These are phyloP conservation scores for Dictyostelium firmibasis DNA, from an alignment of 78 protist species.

Conservation along the genomic window DNA sequence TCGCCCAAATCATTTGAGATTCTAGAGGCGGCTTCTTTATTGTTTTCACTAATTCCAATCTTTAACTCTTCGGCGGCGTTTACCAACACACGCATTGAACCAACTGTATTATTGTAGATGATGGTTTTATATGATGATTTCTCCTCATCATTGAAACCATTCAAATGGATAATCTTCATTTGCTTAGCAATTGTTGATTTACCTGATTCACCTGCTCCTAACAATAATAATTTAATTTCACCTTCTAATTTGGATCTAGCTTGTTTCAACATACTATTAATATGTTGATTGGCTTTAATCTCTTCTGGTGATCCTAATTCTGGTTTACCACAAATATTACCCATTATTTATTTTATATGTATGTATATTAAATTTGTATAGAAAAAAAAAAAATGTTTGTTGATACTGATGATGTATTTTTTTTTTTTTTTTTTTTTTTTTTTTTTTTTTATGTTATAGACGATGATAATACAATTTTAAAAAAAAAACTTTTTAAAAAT, in stretches of 20 bases:
- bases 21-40: slow-evolving; percentile 77
- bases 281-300: slow-evolving; percentile 68
- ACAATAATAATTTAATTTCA: slow-evolving; percentile 66
- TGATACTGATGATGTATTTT: neutral
- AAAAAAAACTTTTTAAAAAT: neutral
- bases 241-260: slow-evolving; percentile 65
- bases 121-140: slow-evolving; percentile 54
- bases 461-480: neutral
- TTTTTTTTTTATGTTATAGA: neutral
- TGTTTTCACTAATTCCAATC: slow-evolving; percentile 71
- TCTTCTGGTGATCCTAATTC: slow-evolving; percentile 62
- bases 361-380: neutral
- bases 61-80: slow-evolving; percentile 76
- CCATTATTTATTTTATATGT: slow-evolving; percentile 31
- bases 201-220: slow-evolving; percentile 94
- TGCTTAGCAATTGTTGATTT: slow-evolving; percentile 93
- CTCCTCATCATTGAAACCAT: slow-evolving; percentile 88
- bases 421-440: neutral
- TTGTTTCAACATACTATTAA: slow-evolving; percentile 60
- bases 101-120: slow-evolving; percentile 76
- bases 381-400: neutral
- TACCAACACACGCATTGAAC: slow-evolving; percentile 79
- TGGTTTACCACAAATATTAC: slow-evolving; percentile 74
- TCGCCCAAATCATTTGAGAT: slow-evolving; percentile 69
- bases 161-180: slow-evolving; percentile 87